A percentile compares a stretch with the other conserved stretches of the same genome.
phyloP scores from a whole-genome alignment of 108 stramenopile genomes.

The Nannochloropsis gaditana region DNA sequence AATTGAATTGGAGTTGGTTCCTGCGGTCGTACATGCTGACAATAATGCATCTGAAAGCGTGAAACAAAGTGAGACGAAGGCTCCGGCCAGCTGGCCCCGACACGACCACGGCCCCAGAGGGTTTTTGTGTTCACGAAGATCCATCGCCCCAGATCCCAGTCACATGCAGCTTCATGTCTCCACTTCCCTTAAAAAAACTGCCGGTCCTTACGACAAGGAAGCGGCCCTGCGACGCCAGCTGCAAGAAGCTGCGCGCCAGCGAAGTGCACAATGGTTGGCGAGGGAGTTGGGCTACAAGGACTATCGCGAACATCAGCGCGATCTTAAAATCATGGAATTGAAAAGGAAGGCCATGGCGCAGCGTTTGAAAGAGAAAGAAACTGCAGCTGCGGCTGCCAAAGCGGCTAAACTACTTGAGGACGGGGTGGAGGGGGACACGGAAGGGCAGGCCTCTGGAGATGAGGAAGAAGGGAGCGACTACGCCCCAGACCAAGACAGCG shows the following conservation, averaged over 20 bases:
- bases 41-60: not conserved
- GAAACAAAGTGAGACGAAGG: not conserved
- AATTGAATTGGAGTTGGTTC: conserved; percentile 28
- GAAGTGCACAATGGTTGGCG: conserved; percentile 23
- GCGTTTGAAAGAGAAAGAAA: not conserved
- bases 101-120: not conserved
- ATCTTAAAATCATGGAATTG: not conserved
- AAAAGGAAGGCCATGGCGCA: not conserved
- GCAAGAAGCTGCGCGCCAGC: conserved; percentile 18
- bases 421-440: not conserved
- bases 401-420: not conserved
- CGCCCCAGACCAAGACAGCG: not conserved
- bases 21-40: not conserved
- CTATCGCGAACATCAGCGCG: not conserved
- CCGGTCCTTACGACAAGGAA: not conserved
- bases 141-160: no score
- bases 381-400: not conserved
- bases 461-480: conserved; percentile 20
- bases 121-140: no score
- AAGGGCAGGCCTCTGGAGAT: conserved; percentile 18
- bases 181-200: not conserved
- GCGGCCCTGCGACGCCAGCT: not conserved
- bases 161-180: not conserved
- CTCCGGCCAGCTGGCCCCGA: not conserved
- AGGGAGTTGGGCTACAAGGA: not conserved